Conservation (phyloP, 2,329 filamentous ascomycete genomes). For the Arthroderma sp. region DNA sequence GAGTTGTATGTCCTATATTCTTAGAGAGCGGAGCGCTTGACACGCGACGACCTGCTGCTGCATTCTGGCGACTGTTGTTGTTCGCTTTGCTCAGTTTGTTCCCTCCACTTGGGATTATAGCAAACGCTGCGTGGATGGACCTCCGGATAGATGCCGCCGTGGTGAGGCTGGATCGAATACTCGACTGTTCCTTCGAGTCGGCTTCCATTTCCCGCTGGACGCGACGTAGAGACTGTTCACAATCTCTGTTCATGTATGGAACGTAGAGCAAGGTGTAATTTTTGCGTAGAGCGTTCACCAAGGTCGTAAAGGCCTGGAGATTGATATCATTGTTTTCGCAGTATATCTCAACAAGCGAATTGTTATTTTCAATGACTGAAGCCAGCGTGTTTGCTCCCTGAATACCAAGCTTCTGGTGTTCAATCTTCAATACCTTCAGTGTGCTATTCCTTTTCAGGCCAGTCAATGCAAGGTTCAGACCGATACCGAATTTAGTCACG, state of each 20-base stretch:
- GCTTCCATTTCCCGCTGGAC: slow-evolving; percentile 44
- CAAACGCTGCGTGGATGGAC: slow-evolving; percentile 29
- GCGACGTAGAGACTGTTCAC: slow-evolving; percentile 47
- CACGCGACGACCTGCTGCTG: slow-evolving; percentile 9
- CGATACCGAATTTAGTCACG: slow-evolving; percentile 54
- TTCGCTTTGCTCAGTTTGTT: slow-evolving; percentile 21
- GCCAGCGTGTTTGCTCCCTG: slow-evolving; percentile 57
- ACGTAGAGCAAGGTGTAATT: slow-evolving; percentile 51
- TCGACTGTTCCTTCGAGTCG: slow-evolving; percentile 29
- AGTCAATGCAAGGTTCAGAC: slow-evolving; percentile 51
- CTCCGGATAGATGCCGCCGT: slow-evolving; percentile 30
- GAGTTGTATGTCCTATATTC: slow-evolving; percentile 4
- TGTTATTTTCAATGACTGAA: slow-evolving; percentile 53
- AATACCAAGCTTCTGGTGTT: slow-evolving; percentile 55
- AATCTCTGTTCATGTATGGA: slow-evolving; percentile 50
- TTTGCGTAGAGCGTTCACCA: slow-evolving; percentile 54
- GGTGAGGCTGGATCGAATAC: slow-evolving; percentile 14
- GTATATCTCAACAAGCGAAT: slow-evolving; percentile 49
- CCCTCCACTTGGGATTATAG: slow-evolving; percentile 9
- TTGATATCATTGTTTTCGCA: slow-evolving; percentile 62
- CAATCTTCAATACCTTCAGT: slow-evolving; percentile 49
- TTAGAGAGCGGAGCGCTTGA: slow-evolving; percentile 1
- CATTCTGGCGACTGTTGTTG: slow-evolving; percentile 1
- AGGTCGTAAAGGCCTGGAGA: slow-evolving; percentile 54
- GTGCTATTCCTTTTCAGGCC: slow-evolving; percentile 52